Evolutionary conservation across 148 eudicot species (phyloP).

Genomic region (Vaccinium macrocarpon): DNA sequence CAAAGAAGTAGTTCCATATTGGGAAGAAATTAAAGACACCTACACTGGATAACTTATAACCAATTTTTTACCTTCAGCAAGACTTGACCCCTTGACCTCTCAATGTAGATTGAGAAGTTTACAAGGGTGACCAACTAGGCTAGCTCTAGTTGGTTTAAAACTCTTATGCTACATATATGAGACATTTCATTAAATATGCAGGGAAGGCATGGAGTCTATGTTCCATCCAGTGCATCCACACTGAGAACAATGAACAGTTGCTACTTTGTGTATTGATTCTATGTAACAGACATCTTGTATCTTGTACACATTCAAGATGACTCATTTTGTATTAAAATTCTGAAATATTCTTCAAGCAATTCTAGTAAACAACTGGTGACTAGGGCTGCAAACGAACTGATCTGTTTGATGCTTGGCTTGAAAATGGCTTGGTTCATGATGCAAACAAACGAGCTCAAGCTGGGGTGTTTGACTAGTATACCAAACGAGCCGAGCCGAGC

Average conservation of each 20-base stretch:
- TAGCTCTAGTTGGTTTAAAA: neutral
- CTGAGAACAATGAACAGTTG: neutral
- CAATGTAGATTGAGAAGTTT: neutral
- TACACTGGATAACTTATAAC: neutral
- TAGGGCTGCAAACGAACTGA: too few relatives aligned
- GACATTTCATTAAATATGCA: neutral
- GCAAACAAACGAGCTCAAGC: too few relatives aligned
- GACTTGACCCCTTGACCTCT: neutral
- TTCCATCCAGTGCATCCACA: neutral
- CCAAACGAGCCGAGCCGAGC: too few relatives aligned
- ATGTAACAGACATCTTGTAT: neutral
- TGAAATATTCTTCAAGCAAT: neutral
- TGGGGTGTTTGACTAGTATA: too few relatives aligned
- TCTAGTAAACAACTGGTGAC: too few relatives aligned
- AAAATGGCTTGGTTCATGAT: too few relatives aligned
- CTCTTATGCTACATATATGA: neutral
- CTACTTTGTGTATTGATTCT: neutral
- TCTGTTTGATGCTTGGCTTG: too few relatives aligned
- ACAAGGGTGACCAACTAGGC: neutral
- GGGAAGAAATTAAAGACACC: neutral
- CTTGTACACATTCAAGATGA: neutral
- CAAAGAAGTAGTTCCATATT: neutral
- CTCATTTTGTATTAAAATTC: neutral
- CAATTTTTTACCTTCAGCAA: neutral
- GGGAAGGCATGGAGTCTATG: neutral